Conservation (phyloP, 1,284 basidiomycete genomes). For the Cryptococcus sp. region DNA sequence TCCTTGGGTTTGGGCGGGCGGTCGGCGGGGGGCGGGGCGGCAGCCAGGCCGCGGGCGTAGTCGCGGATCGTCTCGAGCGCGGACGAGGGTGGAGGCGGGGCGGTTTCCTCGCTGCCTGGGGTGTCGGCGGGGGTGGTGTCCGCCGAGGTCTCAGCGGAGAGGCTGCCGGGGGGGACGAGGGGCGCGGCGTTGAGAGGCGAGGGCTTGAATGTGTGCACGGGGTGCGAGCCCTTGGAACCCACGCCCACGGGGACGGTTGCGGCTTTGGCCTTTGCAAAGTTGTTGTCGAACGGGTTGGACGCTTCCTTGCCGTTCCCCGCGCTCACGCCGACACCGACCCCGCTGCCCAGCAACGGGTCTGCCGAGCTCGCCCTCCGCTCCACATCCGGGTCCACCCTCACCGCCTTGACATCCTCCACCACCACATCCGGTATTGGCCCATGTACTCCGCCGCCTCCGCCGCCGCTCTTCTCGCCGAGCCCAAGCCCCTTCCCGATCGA, state of each 20-base stretch:
- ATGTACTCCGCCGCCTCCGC: background rate
- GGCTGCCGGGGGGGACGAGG: slow-evolving; percentile 13
- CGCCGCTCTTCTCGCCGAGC: slow-evolving; percentile 11
- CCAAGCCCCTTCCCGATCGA: slow-evolving; percentile 29
- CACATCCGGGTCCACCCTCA: slow-evolving; percentile 11
- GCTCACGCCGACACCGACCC: background rate
- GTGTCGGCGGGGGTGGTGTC: slow-evolving; percentile 14
- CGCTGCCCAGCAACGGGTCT: slow-evolving; percentile 9
- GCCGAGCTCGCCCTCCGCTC: slow-evolving; percentile 9
- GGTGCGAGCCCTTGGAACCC: slow-evolving; percentile 14
- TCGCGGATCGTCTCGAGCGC: slow-evolving; percentile 25
- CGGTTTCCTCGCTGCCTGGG: slow-evolving; percentile 14
- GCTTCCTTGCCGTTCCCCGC: background rate
- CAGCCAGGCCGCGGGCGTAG: slow-evolving; percentile 25
- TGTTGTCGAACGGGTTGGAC: slow-evolving; percentile 12
- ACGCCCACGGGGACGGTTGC: slow-evolving; percentile 10
- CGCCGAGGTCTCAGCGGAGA: slow-evolving; percentile 19
- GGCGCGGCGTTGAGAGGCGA: slow-evolving; percentile 35
- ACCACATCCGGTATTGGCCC: background rate
- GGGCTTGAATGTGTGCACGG: slow-evolving; percentile 24
- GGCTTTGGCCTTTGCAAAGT: slow-evolving; percentile 4
- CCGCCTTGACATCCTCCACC: background rate
- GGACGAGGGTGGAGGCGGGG: background rate
- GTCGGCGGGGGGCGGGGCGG: no score
- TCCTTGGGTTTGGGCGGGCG: slow-evolving; percentile 7